These are phyloP conservation scores for Dicorynia guianensis DNA, from an alignment of 306 rosid species.

Conservation along the genomic window DNA sequence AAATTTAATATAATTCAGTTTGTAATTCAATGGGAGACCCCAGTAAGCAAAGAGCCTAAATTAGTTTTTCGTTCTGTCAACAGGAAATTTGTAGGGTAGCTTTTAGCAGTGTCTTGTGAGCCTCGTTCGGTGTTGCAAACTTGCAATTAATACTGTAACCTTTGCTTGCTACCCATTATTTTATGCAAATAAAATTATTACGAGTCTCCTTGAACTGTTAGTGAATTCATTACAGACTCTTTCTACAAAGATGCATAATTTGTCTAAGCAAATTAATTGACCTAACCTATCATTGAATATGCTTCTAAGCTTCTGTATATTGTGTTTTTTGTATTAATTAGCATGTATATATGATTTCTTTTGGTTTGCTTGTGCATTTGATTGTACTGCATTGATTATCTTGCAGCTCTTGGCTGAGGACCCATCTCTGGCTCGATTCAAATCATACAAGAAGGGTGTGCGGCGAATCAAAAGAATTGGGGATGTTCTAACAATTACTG, in stretches of 20 bases:
- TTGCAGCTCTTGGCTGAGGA: conserved; percentile 89
- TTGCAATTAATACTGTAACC: no score
- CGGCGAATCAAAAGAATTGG: conserved; percentile 62
- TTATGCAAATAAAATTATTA: neutral
- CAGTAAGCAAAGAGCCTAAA: neutral
- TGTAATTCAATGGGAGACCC: neutral
- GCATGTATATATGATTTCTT: neutral
- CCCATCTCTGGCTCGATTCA: conserved; percentile 71
- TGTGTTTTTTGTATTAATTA: neutral
- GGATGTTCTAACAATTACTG: conserved; percentile 70
- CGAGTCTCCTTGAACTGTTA: neutral
- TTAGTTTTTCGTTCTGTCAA: neutral
- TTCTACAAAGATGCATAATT: neutral
- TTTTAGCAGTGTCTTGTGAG: neutral
- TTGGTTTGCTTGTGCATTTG: conserved; percentile 19
- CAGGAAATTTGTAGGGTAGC: neutral
- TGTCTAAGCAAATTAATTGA: neutral
- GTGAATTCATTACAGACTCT: no score
- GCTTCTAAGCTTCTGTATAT: neutral
- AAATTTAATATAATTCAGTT: neutral
- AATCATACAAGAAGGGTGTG: conserved; percentile 80
- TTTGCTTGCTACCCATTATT: neutral
- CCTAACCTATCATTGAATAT: neutral
- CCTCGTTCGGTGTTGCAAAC: neutral
- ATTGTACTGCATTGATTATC: conserved; percentile 7